Percentiles rank a stretch among this genome's conserved stretches.
Conservation (phyloP, 306 rosid species). For the Lotus japonicus region DNA sequence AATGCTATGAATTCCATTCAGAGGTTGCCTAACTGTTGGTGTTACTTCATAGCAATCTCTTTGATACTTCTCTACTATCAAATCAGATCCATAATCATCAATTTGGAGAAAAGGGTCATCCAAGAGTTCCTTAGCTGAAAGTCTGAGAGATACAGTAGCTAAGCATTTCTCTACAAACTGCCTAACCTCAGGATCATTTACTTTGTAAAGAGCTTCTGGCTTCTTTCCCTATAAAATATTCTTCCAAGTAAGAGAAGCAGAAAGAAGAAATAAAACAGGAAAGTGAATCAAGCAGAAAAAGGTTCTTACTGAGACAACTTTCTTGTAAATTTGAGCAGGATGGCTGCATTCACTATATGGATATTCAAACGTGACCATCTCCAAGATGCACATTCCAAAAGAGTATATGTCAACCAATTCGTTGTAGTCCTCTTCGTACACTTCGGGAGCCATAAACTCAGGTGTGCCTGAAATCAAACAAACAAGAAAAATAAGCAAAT, state of each 20-base stretch:
- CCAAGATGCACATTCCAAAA: slow-evolving; percentile 96
- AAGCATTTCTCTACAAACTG: slow-evolving; percentile 85
- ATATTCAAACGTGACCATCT: slow-evolving; percentile 95
- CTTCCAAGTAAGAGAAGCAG: slow-evolving; percentile 5
- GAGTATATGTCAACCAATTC: slow-evolving; percentile 94
- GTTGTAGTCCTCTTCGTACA: slow-evolving; percentile 91
- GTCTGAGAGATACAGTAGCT: slow-evolving; percentile 68
- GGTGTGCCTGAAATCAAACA: slow-evolving; percentile 71
- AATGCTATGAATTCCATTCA: slow-evolving; percentile 33
- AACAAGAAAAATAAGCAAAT: neutral
- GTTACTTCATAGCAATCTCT: slow-evolving; percentile 51
- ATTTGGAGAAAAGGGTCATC: slow-evolving; percentile 77
- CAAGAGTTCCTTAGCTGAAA: slow-evolving; percentile 81
- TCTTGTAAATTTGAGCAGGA: slow-evolving; percentile 96
- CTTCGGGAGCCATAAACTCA: slow-evolving; percentile 99
- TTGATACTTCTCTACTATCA: slow-evolving; percentile 34
- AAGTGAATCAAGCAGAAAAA: neutral
- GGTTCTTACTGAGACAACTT: slow-evolving; percentile 71
- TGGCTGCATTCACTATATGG: slow-evolving; percentile 94
- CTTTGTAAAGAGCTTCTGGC: slow-evolving; percentile 79
- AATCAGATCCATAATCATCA: slow-evolving; percentile 53
- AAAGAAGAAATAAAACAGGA: neutral
- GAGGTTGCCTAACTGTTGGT: slow-evolving; percentile 45
- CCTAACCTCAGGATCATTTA: slow-evolving; percentile 65
- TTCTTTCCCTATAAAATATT: slow-evolving; percentile 58